These are phyloP conservation scores for Yarrowia deformans DNA, from an alignment of 805 yeast genomes.

Conservation along the genomic window DNA sequence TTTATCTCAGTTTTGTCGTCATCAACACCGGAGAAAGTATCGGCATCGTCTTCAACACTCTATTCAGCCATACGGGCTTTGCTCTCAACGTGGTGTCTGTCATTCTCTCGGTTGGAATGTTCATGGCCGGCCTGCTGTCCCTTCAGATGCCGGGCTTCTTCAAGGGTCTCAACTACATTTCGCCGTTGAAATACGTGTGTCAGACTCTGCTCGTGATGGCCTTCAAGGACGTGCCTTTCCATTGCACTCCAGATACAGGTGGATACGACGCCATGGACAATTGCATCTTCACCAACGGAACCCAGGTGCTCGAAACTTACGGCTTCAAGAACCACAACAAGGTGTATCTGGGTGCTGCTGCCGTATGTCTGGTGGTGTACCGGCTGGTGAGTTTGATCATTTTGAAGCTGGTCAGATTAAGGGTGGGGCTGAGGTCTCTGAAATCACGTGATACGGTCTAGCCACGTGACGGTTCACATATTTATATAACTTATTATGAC, in stretches of 20 bases:
- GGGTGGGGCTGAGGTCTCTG: slow-evolving; percentile 42
- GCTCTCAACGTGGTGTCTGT: slow-evolving; percentile 77
- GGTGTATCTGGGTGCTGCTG: slow-evolving; percentile 45
- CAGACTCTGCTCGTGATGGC: slow-evolving; percentile 17
- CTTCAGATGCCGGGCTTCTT: slow-evolving; percentile 74
- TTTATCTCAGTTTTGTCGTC: slow-evolving; percentile 61
- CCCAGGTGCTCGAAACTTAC: slow-evolving; percentile 62
- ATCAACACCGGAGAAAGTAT: slow-evolving; percentile 83
- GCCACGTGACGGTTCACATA: not conserved
- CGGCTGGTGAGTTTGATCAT: slow-evolving; percentile 45
- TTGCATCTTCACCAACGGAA: slow-evolving; percentile 63
- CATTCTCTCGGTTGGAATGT: slow-evolving; percentile 71
- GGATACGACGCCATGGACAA: slow-evolving; percentile 47
- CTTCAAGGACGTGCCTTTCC: slow-evolving; percentile 39
- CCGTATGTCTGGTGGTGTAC: slow-evolving; percentile 46
- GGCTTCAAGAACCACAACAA: slow-evolving; percentile 49
- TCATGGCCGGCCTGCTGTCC: slow-evolving; percentile 87
- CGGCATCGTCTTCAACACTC: slow-evolving; percentile 79
- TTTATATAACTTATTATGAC: slow-evolving; percentile 1
- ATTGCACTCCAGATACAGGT: slow-evolving; percentile 39
- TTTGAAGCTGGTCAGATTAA: slow-evolving; percentile 45
- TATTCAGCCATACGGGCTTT: slow-evolving; percentile 77
- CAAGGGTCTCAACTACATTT: slow-evolving; percentile 74
- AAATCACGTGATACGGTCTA: not conserved
- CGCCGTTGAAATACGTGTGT: slow-evolving; percentile 73